Conservation (phyloP, 495 filamentous ascomycete genomes). For the Trichocladium uniseriatum region DNA sequence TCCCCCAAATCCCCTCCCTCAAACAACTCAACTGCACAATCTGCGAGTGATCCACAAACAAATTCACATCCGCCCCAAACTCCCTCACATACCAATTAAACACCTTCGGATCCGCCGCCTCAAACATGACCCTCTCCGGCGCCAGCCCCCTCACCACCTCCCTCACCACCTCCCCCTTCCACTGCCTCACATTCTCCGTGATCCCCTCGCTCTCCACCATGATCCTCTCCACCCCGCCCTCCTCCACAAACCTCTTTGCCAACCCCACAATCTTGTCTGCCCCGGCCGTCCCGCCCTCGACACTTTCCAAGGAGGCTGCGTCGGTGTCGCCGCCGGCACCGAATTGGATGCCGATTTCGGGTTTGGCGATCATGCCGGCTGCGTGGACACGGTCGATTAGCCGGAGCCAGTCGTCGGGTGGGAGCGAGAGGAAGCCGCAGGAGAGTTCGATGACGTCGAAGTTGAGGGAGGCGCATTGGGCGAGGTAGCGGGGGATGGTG, state of each 20-base stretch:
- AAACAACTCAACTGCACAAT: conserved; percentile 49
- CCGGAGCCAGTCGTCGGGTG: conserved; percentile 48
- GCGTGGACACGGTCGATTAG: conserved; percentile 45
- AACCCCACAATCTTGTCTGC: conserved; percentile 42
- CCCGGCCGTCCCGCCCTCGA: conserved; percentile 44
- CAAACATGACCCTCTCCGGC: conserved; percentile 50
- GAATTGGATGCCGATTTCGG: conserved; percentile 52
- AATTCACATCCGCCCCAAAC: conserved; percentile 51
- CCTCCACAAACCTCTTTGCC: conserved; percentile 40
- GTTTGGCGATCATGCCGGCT: conserved; percentile 46
- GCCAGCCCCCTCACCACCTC: conserved; percentile 46
- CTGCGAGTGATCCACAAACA: conserved; percentile 54
- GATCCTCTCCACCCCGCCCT: conserved; percentile 47
- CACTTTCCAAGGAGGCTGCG: conserved; percentile 38
- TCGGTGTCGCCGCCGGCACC: conserved; percentile 51
- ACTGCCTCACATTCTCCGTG: conserved; percentile 48
- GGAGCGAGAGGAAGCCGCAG: conserved; percentile 47
- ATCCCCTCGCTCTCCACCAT: conserved; percentile 58
- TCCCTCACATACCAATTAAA: conserved; percentile 50
- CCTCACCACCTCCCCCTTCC: conserved; percentile 51
- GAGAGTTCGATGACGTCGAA: conserved; percentile 51
- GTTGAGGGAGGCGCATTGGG: conserved; percentile 42
- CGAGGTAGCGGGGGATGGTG: conserved; percentile 46
- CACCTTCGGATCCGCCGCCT: conserved; percentile 49
- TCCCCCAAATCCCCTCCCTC: conserved; percentile 50